A percentile compares a stretch with the other conserved stretches of the same genome.
These are phyloP conservation scores for Ceratocystis variospora DNA, from an alignment of 2,329 filamentous ascomycete species.

Conservation along the genomic window DNA sequence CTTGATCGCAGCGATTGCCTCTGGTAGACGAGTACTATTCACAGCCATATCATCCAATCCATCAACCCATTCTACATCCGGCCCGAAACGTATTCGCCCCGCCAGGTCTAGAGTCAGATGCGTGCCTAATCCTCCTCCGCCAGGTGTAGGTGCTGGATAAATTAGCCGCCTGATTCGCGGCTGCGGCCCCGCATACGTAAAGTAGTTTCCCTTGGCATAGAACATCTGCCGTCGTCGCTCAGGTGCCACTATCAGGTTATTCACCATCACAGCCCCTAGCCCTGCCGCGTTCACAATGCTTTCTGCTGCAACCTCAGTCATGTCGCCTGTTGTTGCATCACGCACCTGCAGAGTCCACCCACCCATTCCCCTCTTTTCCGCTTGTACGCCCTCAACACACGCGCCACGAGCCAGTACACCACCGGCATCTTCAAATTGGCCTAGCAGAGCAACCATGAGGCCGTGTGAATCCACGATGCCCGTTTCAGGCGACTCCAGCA, in stretches of 20 bases:
- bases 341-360: slow-evolving; percentile 58
- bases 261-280: slow-evolving; percentile 58
- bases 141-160: slow-evolving; percentile 75
- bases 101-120: slow-evolving; percentile 83
- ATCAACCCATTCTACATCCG: slow-evolving; percentile 88
- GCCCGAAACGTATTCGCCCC: slow-evolving; percentile 78
- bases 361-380: slow-evolving; percentile 31
- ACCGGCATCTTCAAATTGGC: slow-evolving; percentile 60
- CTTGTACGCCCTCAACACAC: slow-evolving; percentile 46
- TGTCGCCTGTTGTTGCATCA: slow-evolving; percentile 34
- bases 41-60: slow-evolving; percentile 55
- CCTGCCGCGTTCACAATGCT: slow-evolving; percentile 78
- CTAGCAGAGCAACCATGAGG: slow-evolving; percentile 68
- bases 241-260: slow-evolving; percentile 63
- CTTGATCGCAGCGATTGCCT: slow-evolving; percentile 61
- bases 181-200: slow-evolving; percentile 55
- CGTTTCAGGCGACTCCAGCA: slow-evolving; percentile 72
- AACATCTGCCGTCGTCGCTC: slow-evolving; percentile 45
- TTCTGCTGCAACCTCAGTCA: slow-evolving; percentile 53
- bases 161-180: slow-evolving; percentile 60
- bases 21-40: slow-evolving; percentile 45
- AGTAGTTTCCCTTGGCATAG: slow-evolving; percentile 94
- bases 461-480: slow-evolving; percentile 83
- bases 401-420: slow-evolving; percentile 61
- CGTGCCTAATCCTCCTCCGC: slow-evolving; percentile 73